These are phyloP conservation scores for Musa itinerans DNA, from an alignment of 176 grass and related monocot genomes.

Conservation along the genomic window DNA sequence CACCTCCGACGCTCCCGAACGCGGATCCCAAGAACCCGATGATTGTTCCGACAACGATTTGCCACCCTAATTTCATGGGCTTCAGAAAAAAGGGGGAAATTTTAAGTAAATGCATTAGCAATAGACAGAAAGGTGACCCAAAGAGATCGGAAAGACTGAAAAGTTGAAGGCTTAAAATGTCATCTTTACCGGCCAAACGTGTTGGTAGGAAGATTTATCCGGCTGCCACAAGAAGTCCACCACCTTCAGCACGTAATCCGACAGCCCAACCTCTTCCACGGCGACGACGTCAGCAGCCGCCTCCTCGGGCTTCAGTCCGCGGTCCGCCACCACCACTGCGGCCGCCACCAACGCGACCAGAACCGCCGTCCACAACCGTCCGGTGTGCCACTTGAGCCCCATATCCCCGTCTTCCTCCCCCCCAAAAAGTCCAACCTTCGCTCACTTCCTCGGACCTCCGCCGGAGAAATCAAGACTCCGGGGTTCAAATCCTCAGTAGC, in stretches of 20 bases:
- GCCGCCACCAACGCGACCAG: not conserved
- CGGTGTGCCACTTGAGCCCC: not conserved
- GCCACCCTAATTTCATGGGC: slow-evolving; percentile 22
- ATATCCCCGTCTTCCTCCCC: not conserved
- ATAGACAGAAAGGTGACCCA: not conserved
- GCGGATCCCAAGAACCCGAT: slow-evolving; percentile 22
- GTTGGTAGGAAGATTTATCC: slow-evolving; percentile 11
- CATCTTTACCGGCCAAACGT: slow-evolving; percentile 21
- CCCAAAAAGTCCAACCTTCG: not conserved
- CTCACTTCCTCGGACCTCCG: not conserved
- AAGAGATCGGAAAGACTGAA: not conserved
- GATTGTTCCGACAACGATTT: slow-evolving; percentile 13
- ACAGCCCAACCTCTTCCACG: not conserved
- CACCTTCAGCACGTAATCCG: slow-evolving; percentile 31
- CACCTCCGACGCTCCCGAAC: slow-evolving; percentile 18
- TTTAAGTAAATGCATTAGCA: not conserved
- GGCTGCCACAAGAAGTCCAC: slow-evolving; percentile 38
- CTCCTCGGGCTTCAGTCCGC: not conserved
- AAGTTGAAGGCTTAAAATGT: not conserved
- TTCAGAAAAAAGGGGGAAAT: not conserved
- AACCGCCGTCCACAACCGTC: not conserved
- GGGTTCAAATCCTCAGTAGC: too few species aligned
- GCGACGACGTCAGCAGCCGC: not conserved
- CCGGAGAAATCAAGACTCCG: not conserved
- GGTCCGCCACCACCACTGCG: not conserved